Evolutionary conservation across 306 rosid species (phyloP), one percentile per base, ranked within the genome.

Genomic region (Prosopis cineraria): DNA sequence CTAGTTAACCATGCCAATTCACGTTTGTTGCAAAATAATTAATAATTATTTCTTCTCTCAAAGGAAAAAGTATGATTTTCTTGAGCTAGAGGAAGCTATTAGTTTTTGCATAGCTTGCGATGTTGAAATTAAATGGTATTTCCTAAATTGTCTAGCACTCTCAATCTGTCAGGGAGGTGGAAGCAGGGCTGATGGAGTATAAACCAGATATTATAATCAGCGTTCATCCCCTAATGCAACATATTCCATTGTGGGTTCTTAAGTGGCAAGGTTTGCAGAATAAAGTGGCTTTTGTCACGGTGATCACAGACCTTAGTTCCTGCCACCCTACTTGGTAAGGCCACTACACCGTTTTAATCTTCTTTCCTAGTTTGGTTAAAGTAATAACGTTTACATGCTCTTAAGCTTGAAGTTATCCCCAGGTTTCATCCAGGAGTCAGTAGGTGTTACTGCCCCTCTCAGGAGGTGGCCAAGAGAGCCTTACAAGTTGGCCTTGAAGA

Each of bases 211-310:
- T 96, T 40, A 96, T 96, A 77, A 93, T 96, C 45, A 96, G 99
- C 77, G 99, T 96, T 19, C 99, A 96, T 75, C 99, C 99, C 62
- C 82, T 96, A 79, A 96, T 96, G 99, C 99, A 96, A 50, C 99
- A 96, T 77, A 93, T 96, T 87, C 99, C 99, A 34, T 73, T 93
- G 68, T 93, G 99, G 99, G 99, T 96, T 74, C 91, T 96, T n/a
- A 96, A 96, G 77, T 96, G 99, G 98, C 99, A 96, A 87, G 91
- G 93, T 77, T 88, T 96, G 77, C 96, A 91, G 75, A 87, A 93
- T 85, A 96, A 91, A 84, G 99, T 96, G 67, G 47, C 93, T 33
- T 96, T 96, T 86, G 94, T 86, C 55, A 93, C 99, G 0, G 98
- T 96, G 36, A 91, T 96, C 75, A 96, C 99, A 22, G 98, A 96